These are phyloP conservation scores for Xerocomus minutiporus DNA, from an alignment of 1,284 basidiomycete genomes.

Conservation along the genomic window DNA sequence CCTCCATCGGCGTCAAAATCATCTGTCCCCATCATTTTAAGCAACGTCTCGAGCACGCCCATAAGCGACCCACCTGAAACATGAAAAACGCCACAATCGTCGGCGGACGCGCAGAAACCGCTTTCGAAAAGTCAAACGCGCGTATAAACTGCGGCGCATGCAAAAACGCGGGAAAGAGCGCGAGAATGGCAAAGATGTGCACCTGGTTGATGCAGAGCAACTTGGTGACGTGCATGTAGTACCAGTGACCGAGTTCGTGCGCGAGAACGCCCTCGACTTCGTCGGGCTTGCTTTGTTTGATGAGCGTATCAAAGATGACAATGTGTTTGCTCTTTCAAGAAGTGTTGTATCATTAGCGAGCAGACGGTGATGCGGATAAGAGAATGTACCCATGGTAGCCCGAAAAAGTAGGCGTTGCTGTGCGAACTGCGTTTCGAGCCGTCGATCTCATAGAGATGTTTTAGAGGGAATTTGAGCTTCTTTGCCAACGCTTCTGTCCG, in stretches of 20 bases:
- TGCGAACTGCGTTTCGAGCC: slow-evolving; percentile 94
- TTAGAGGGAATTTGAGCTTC: slow-evolving; percentile 89
- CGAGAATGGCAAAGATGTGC: slow-evolving; percentile 84
- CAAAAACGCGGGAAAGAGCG: slow-evolving; percentile 89
- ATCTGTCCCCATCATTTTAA: slow-evolving; percentile 44
- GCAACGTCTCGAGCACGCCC: neutral
- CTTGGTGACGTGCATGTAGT: slow-evolving; percentile 75
- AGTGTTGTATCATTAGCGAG: neutral
- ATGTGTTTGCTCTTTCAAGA: slow-evolving; percentile 75
- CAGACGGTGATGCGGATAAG: neutral
- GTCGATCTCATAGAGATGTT: slow-evolving; percentile 94
- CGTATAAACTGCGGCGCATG: slow-evolving; percentile 78
- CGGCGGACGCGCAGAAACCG: slow-evolving; percentile 65
- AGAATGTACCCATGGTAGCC: slow-evolving; percentile 76
- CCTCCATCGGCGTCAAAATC: no score
- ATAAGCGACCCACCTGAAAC: slow-evolving; percentile 55
- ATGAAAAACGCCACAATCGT: slow-evolving; percentile 87
- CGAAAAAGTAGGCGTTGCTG: slow-evolving; percentile 94
- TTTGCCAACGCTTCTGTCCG: slow-evolving; percentile 73
- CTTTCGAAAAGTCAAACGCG: slow-evolving; percentile 81
- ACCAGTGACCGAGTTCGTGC: slow-evolving; percentile 97
- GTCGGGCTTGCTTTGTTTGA: slow-evolving; percentile 82
- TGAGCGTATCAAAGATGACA: slow-evolving; percentile 95
- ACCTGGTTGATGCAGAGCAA: slow-evolving; percentile 48
- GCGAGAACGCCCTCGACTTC: slow-evolving; percentile 89